Evolutionary conservation across 1,139 yeast genomes (phyloP).

Genomic region (Candida mesenterica): DNA sequence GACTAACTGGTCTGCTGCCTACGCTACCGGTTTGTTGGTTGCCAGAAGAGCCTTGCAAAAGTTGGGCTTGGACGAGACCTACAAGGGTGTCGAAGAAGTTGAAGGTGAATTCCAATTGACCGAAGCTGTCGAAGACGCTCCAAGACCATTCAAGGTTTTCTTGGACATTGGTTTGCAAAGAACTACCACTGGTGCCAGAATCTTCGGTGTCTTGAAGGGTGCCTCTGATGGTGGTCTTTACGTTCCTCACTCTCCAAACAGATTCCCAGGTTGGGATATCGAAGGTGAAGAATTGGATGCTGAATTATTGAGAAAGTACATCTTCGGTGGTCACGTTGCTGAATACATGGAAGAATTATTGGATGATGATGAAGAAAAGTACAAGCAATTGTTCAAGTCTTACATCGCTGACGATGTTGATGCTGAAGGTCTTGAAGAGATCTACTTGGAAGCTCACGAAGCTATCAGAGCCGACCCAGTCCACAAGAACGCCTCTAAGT

Average conservation of each 20-base stretch:
- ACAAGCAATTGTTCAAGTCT: slow-evolving; percentile 92
- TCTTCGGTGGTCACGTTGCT: slow-evolving; percentile 99
- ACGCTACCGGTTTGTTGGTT: slow-evolving; percentile 97
- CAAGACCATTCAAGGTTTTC: slow-evolving; percentile 99
- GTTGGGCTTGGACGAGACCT: slow-evolving; percentile 97
- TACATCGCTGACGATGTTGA: slow-evolving; percentile 97
- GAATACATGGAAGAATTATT: slow-evolving; percentile 99
- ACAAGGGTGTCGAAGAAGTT: slow-evolving; percentile 98
- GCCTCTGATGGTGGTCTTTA: slow-evolving; percentile 99
- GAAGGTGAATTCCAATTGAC: slow-evolving; percentile 98
- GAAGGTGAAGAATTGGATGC: slow-evolving; percentile 98
- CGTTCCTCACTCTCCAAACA: slow-evolving; percentile 99
- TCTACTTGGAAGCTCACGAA: slow-evolving; percentile 93
- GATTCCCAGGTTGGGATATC: slow-evolving; percentile 99
- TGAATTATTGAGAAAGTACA: slow-evolving; percentile 97
- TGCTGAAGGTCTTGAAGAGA: slow-evolving; percentile 94
- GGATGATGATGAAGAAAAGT: slow-evolving; percentile 99
- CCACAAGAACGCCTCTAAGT: slow-evolving; percentile 86
- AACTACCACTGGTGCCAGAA: slow-evolving; percentile 99
- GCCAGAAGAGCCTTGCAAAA: slow-evolving; percentile 99
- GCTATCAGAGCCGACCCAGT: slow-evolving; percentile 95
- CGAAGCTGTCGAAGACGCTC: slow-evolving; percentile 99
- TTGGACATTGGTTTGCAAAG: slow-evolving; percentile 99
- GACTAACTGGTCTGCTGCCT: slow-evolving; percentile 99
- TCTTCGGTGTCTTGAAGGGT: slow-evolving; percentile 99